phyloP scores from a whole-genome alignment of 129 eudicot genomes.

The Flaveria brownii region DNA sequence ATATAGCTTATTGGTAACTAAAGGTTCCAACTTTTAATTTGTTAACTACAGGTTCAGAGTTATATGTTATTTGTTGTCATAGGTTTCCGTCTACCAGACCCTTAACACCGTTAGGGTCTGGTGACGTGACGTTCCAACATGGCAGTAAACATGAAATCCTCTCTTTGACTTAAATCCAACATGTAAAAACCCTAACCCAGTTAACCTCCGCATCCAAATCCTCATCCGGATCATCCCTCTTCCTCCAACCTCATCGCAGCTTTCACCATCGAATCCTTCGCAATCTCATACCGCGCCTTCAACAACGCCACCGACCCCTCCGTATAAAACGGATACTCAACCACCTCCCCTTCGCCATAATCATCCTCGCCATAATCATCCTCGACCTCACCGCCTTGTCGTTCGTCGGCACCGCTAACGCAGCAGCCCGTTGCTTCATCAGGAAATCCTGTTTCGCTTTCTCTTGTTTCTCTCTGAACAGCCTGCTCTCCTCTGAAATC shows the following conservation, averaged over 20 bases:
- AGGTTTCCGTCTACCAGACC: no score
- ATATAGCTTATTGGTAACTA: no score
- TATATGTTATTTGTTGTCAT: no score
- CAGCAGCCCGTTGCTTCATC: conserved; percentile 86
- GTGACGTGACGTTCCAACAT: no score
- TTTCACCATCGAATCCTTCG: conserved; percentile 62
- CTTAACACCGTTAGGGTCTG: no score
- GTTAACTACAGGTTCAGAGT: no score
- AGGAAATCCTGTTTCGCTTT: conserved; percentile 71
- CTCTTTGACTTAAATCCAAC: no score
- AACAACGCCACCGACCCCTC: conserved; percentile 71
- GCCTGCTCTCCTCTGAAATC: conserved; percentile 84
- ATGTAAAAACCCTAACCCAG: no score
- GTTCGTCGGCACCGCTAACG: conserved; percentile 87
- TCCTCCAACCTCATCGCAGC: conserved; percentile 70
- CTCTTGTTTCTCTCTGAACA: conserved; percentile 72
- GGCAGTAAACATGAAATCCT: no score
- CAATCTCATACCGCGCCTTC: conserved; percentile 67
- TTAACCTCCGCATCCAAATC: conserved; percentile 88
- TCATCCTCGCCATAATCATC: conserved; percentile 61
- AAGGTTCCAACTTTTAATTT: no score
- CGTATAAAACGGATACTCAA: conserved; percentile 89
- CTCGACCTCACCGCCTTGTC: conserved; percentile 80
- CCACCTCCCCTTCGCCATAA: conserved; percentile 84
- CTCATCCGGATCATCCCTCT: conserved; percentile 90